Evolutionary conservation across 169 alveolate genomes (phyloP), one percentile per base, ranked within the genome.

Genomic region (Sarcocystis neurona): DNA sequence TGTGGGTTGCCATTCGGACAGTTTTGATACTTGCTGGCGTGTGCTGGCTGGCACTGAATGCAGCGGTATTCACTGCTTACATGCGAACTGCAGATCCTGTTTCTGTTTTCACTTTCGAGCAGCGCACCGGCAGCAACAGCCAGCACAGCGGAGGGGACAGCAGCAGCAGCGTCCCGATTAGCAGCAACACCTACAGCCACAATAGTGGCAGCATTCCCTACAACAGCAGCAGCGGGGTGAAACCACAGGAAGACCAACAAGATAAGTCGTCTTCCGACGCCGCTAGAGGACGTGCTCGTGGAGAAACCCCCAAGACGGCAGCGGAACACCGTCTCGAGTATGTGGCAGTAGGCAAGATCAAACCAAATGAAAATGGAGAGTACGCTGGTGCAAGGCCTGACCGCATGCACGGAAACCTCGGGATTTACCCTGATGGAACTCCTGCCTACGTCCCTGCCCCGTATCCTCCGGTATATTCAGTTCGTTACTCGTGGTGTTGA

Each of bases 381-480:
- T n/a, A 27, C 6, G 43, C 58, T 39, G 60, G 18, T 50, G 60
- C 18, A 18, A 37, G 84, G n/a, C 84, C 84, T 23, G 84, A 44
- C 20, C 1, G 74, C 23, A 44, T 79, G 72, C 92, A 89, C 78
- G 92, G 92, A 4, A 58, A 60, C 46, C 85, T 89, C 27, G 92
- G 92, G 41, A 53, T 60, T 0, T 53, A 68, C 5, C 74, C 89
- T 0, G 87, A 89, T 41, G 92, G 92, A 0, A n/a, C 84, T 4
- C 89, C 89, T 34, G 89, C 84, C 2, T 74, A 80, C 50, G 77
- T 60, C 0, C 92, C 89, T 5, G 87, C 89, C 39, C 58, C 89
- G 39, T 89, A 89, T 30, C 92, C 89, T 30, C 53, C 72, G 0
- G 89, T 89, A 53, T 3, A 75, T 12, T 34, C 32, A 3, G 32